Evolutionary conservation across 148 eudicot genomes (phyloP).

Genomic region (Drosera capensis): DNA sequence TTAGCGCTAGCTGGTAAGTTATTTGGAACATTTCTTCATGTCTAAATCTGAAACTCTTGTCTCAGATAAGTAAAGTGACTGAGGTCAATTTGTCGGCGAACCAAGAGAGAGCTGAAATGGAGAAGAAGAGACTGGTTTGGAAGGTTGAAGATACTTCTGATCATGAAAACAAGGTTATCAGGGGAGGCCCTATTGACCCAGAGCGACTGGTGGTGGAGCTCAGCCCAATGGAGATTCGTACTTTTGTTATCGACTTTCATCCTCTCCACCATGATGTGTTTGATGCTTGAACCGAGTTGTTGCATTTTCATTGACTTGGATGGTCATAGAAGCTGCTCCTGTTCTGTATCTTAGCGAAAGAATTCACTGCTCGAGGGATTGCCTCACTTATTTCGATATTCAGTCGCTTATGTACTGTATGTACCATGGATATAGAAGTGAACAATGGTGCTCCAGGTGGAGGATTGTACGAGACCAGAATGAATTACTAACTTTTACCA

Average conservation of each 20-base stretch:
- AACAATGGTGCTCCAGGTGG: too few relatives aligned
- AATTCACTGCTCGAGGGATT: too few relatives aligned
- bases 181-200: slow-evolving; percentile 67
- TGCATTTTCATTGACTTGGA: too few relatives aligned
- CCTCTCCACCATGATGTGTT: slow-evolving; percentile 12
- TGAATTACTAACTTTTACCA: too few relatives aligned
- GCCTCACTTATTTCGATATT: too few relatives aligned
- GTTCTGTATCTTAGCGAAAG: too few relatives aligned
- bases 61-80: slow-evolving; percentile 25
- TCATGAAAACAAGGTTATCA: slow-evolving; percentile 16
- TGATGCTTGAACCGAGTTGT: slow-evolving; percentile 21
- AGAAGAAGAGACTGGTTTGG: slow-evolving; percentile 65
- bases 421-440: too few relatives aligned
- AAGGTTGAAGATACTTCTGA: slow-evolving; percentile 37
- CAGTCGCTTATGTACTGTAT: too few relatives aligned
- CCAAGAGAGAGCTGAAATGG: slow-evolving; percentile 78
- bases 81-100: slow-evolving; percentile 53
- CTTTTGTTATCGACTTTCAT: slow-evolving; percentile 50
- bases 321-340: too few relatives aligned
- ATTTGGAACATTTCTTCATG: neutral
- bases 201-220: slow-evolving; percentile 50
- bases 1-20: neutral
- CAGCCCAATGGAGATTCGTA: slow-evolving; percentile 89
- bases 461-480: too few relatives aligned
- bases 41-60: neutral